Base-by-base conservation (phyloP, 441 rosid species). In the Erodium moschatum region DNA sequence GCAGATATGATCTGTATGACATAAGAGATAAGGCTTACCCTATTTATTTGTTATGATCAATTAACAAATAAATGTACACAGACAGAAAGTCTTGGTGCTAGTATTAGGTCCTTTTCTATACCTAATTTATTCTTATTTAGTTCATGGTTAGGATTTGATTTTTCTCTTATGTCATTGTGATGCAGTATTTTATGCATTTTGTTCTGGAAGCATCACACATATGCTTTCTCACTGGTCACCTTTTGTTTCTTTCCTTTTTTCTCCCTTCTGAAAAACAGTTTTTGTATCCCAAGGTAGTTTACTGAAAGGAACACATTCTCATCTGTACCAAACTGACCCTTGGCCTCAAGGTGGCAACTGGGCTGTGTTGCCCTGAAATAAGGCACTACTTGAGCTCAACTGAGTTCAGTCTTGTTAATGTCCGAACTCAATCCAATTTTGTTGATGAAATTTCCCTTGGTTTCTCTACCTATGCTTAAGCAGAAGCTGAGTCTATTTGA, bases 1-100 rank as follows among this genome's bases (percentile, higher is more conserved):
- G 69, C 19, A 13, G 24, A 52, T 44, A 48, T 54, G 69, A 73
- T 67, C 33, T 20, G 33, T 33, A 68, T 70, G 76, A 72, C 70
- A 48, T 58, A 58, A 10, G 31, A 58, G 64, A 58, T 58, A 58
- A 58, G 64, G 31, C 31, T 58, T 52, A 52, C 20, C 60, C 20
- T 52, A 12, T 52, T 52, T 15, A 16, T 52, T 13, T 16, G 10
- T 2, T 60, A 60, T 19, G 6, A 20, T 58, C 10, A 8, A 10
- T 58, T 20, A 10, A 58, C 29, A 20, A 58, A 58, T 20, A 58
- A 19, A 20, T 21, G 4, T 52, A 52, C 0, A 13, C 9, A 15
- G 60, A 52, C 60, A 52, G 8, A 15, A 15, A 58, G 13, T 58
- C 64, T 10, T 19, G 29, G 33, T 60, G 64, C 31, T n/a, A 60